Percentiles rank a stretch among this genome's conserved stretches.
phyloP scores from a whole-genome alignment of 2,329 filamentous ascomycete genomes.

The Aspergillus calidoustus region DNA sequence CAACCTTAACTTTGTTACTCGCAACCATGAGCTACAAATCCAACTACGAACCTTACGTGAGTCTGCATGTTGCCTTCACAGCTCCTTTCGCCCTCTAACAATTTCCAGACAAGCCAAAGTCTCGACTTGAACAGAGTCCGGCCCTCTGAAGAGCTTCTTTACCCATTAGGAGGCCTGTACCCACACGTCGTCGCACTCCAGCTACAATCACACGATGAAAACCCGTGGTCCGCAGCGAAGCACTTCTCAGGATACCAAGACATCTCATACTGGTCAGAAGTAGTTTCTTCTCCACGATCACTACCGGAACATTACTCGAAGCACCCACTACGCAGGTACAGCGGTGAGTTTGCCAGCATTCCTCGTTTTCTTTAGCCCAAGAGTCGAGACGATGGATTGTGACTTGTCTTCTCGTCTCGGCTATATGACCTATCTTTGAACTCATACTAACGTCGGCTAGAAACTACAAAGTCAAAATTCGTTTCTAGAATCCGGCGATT shows the following conservation, averaged over 20 bases:
- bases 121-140: slow-evolving; percentile 33
- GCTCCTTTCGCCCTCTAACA: slow-evolving; percentile 10
- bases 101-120: slow-evolving; percentile 30
- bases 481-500: slow-evolving; percentile 39
- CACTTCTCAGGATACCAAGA: slow-evolving; percentile 37
- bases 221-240: slow-evolving; percentile 30
- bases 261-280: slow-evolving; percentile 37
- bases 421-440: slow-evolving; percentile 21
- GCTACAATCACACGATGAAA: slow-evolving; percentile 35
- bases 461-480: slow-evolving; percentile 32
- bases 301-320: slow-evolving; percentile 27
- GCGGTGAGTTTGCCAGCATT: slow-evolving; percentile 28
- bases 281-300: slow-evolving; percentile 34
- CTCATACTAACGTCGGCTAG: slow-evolving; percentile 26
- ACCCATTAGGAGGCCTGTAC: slow-evolving; percentile 40
- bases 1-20: slow-evolving; percentile 3
- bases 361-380: neutral
- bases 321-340: slow-evolving; percentile 28
- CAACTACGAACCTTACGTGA: slow-evolving; percentile 46
- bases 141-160: slow-evolving; percentile 36
- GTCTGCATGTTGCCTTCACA: slow-evolving; percentile 18
- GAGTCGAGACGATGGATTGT: neutral
- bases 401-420: neutral
- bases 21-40: slow-evolving; percentile 43
- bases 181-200: slow-evolving; percentile 44